These are phyloP conservation scores for Candida railenensis DNA, from an alignment of 805 yeast species.

Conservation along the genomic window DNA sequence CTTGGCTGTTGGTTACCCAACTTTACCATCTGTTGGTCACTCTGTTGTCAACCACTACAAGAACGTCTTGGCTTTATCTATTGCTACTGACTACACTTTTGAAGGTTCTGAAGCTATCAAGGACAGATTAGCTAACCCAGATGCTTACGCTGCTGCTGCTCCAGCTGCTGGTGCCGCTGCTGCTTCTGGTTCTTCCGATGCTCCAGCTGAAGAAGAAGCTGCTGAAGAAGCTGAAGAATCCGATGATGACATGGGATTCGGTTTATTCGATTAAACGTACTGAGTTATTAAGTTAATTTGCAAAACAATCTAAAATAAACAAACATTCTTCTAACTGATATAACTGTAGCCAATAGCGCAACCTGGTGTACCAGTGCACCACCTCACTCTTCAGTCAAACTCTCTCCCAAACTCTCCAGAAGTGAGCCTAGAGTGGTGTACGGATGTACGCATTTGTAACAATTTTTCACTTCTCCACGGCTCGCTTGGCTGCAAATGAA, in stretches of 20 bases:
- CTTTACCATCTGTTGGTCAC: constrained; percentile 99
- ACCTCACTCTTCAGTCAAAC: no score
- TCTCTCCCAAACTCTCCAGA: background rate
- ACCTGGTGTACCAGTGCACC: background rate
- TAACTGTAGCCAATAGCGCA: background rate
- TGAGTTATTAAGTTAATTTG: constrained; percentile 4
- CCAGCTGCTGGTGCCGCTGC: constrained; percentile 90
- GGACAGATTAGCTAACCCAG: constrained; percentile 99
- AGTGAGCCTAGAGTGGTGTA: background rate
- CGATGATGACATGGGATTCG: constrained; percentile 97
- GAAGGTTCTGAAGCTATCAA: constrained; percentile 98
- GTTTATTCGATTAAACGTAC: constrained; percentile 85
- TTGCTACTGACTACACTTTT: constrained; percentile 98
- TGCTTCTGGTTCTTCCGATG: constrained; percentile 58
- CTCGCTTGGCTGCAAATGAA: background rate
- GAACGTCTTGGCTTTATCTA: constrained; percentile 95
- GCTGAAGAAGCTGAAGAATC: constrained; percentile 64
- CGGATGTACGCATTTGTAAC: background rate
- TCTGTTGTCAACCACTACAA: constrained; percentile 98
- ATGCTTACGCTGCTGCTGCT: constrained; percentile 99
- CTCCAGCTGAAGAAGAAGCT: constrained; percentile 71
- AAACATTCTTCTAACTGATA: no score
- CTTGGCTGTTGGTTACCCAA: constrained; percentile 98
- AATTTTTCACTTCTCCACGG: background rate
- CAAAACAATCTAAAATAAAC: background rate